Base-by-base conservation (phyloP, 1,284 basidiomycete genomes). In the Marasmius tenuissimus region DNA sequence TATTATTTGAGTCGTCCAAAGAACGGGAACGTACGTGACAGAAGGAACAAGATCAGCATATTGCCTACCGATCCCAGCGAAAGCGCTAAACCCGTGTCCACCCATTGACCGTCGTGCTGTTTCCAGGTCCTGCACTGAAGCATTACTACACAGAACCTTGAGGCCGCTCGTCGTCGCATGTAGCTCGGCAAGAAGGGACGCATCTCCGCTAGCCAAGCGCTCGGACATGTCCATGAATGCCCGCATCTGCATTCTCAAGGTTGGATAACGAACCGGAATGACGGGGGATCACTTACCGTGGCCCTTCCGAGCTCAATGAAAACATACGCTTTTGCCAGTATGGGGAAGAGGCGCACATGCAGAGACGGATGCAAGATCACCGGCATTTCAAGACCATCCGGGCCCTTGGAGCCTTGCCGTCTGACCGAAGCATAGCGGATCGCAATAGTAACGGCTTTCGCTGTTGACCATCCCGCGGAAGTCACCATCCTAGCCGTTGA, bases 341-440 rank as follows among this genome's bases (percentile, higher is more conserved):
- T 51, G 5, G 57, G 47, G 16, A 58, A 20, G 16, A 51, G 34
- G 33, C 47, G 33, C 27, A 48, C 42, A 35, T 58, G 18, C 4
- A 58, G 18, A 4, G 57, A 58, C n/a, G 57, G 47, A 49, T 58
- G 50, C 6, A 22, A 18, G 47, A 58, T 58, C 8, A 58, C 48
- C 1, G 33, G 48, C n/a, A 38, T 12, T 50, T 58, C 57, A 1
- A 58, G 47, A 12, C 57, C 57, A 38, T 58, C 57, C 35, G 57
- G 16, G 14, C 79, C 82, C 35, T 73, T 72, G 64, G 81, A 78
- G 11, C 88, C 87, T 72, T 94, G 92, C 40, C 92, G 76, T 7
- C 92, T 84, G 37, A 92, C 86, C 12, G 86, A 87, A 5, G 85
- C 80, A 68, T 94, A 94, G 2, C 92, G 85, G 35, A 92, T 85